phyloP scores from a whole-genome alignment of 2,329 filamentous ascomycete species.

The Paecilomyces fulvus region DNA sequence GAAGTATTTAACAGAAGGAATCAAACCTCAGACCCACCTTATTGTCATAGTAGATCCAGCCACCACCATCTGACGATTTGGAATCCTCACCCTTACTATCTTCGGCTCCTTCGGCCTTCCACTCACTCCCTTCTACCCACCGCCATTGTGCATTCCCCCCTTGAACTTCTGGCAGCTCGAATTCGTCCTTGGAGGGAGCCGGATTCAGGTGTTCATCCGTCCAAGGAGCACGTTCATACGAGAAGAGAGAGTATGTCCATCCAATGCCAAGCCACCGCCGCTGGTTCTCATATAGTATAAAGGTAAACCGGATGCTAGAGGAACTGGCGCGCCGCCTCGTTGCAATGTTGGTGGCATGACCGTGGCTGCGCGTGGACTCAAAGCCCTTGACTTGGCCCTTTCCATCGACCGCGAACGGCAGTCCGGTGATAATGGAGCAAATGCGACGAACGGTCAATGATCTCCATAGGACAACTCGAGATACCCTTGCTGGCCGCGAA shows the following conservation, averaged over 20 bases:
- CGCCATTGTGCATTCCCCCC: slow-evolving; percentile 58
- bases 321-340: slow-evolving; percentile 41
- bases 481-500: slow-evolving; percentile 74
- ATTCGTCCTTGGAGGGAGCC: slow-evolving; percentile 65
- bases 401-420: slow-evolving; percentile 54
- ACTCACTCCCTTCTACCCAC: slow-evolving; percentile 79
- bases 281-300: slow-evolving; percentile 94
- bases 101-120: slow-evolving; percentile 68
- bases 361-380: slow-evolving; percentile 32
- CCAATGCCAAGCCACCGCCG: slow-evolving; percentile 89
- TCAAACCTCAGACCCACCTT: slow-evolving; percentile 53
- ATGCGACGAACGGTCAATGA: slow-evolving; percentile 65
- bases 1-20: not conserved
- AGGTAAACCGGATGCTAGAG: slow-evolving; percentile 87
- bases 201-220: slow-evolving; percentile 90
- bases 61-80: slow-evolving; percentile 50
- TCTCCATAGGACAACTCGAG: slow-evolving; percentile 82
- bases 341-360: slow-evolving; percentile 40
- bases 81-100: slow-evolving; percentile 28
- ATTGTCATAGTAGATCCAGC: slow-evolving; percentile 98
- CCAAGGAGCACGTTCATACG: slow-evolving; percentile 85
- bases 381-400: slow-evolving; percentile 10
- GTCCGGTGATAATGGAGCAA: slow-evolving; percentile 67
- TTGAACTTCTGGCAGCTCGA: slow-evolving; percentile 59
- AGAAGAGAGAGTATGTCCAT: slow-evolving; percentile 86